Percentiles rank a stretch among this genome's conserved stretches.
phyloP scores from a whole-genome alignment of 257 asterid genomes.

The Nicotiana tomentosiformis region DNA sequence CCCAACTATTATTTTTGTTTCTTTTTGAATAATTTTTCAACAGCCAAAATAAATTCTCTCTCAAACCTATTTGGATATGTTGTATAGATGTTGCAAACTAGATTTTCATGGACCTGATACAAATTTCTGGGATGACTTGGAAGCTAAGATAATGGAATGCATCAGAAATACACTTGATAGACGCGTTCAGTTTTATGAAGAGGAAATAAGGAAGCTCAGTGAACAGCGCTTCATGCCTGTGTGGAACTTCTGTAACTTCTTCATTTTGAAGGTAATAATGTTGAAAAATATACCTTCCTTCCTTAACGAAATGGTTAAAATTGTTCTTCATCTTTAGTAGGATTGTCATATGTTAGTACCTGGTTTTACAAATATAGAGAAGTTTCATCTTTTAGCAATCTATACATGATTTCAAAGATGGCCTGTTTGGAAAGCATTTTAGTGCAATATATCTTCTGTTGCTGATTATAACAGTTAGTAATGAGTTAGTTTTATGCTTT shows the following conservation, averaged over 20 bases:
- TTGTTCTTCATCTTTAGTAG: not conserved
- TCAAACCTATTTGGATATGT: slow-evolving; percentile 19
- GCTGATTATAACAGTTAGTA: not conserved
- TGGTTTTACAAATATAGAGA: not conserved
- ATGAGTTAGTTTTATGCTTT: not conserved
- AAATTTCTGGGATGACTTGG: slow-evolving; percentile 90
- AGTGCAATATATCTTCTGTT: not conserved
- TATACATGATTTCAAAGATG: not conserved
- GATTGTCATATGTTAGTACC: not conserved
- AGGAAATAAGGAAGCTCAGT: slow-evolving; percentile 95
- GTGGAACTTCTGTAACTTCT: slow-evolving; percentile 98
- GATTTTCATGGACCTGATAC: slow-evolving; percentile 83
- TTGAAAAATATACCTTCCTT: not conserved
- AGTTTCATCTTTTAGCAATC: not conserved
- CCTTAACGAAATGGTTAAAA: not conserved
- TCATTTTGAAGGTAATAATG: slow-evolving; percentile 67
- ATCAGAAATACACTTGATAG: slow-evolving; percentile 87
- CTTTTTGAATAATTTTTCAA: not conserved
- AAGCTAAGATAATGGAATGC: slow-evolving; percentile 81
- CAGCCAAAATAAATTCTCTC: not conserved
- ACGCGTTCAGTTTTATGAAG: slow-evolving; percentile 94
- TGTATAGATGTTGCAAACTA: slow-evolving; percentile 85
- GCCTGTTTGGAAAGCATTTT: not conserved
- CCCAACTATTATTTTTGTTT: not conserved
- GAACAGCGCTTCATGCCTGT: slow-evolving; percentile 94